Base-by-base conservation (phyloP, 164 flowering plant genomes). In the grape (Vitis vinifera) region DNA sequence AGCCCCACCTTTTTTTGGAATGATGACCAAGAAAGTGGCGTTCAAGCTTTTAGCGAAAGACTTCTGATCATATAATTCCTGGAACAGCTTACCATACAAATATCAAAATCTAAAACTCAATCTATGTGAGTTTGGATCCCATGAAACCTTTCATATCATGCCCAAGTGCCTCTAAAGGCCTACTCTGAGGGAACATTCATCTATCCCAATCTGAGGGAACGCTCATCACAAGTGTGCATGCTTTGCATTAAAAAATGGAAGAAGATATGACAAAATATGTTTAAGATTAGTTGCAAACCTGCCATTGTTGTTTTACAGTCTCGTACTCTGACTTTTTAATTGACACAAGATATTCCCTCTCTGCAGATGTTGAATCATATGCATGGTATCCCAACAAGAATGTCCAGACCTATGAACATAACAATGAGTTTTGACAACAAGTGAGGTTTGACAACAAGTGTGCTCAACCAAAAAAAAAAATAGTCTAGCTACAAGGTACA, bases 321-420 rank as follows among this genome's bases (percentile, higher is more conserved):
- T 89, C 91, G 78, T 93, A 95, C 74, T 91, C 99, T 49, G 80
- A 67, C 72, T 82, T 88, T 77, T 83, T 95, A 10, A 82, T 70
- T 63, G 92, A 70, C 69, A 71, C 65, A 49, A 81, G 84, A 79
- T 88, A 88, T 62, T 89, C 95, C 76, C 99, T 87, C 77, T 95
- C 99, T n/a, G 98, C 97, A 82, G 80, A 87, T 59, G 99, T 93
- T 64, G 99, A 93, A 79, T 91, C 91, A 85, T 80, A 88, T 15
- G 81, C 79, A 84, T 90, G 75, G 75, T 78, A 91, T 70, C 90
- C 99, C 85, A 95, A 78, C 71, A 93, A 79, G 63, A 93, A 79
- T 65, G 88, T 76, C 99, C 99, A 95, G 29, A 88, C 87, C 98
- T 95, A 82, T 48, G 74, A 72, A 11, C 69, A 75, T 15, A 9